Base-by-base conservation (phyloP, 2,329 filamentous ascomycete species). In the Cercospora janseana region DNA sequence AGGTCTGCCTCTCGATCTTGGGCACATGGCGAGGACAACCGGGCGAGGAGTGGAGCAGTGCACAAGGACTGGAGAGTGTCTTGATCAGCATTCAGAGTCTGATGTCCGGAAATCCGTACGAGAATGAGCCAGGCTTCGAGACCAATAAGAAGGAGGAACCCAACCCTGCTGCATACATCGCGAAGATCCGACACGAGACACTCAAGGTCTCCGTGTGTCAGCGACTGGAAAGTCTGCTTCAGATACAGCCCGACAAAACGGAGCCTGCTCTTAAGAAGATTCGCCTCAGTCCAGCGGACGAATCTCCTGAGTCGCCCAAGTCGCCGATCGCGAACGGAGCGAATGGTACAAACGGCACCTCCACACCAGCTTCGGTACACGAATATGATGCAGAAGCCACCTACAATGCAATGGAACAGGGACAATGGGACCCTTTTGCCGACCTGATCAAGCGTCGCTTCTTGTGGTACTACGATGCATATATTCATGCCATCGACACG, bases 11-110 rank as follows among this genome's bases (percentile, higher is more conserved):
- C 82, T 94, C 70, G 24, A 60, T 66, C 13, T 47, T 61, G 28
- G 94, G 91, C 51, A 98, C 93, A 66, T 98, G 93, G 93, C 81
- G 87, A 42, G 91, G 91, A 21, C 86, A 95, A 64, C 79, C 82
- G 12, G 89, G 91, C 48, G 93, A 97, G 69, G 85, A 96, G 68
- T 98, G 93, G 93, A 96, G 91, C 12, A 90, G 91, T 12, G 93
- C 92, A 1, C 93, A 97, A 68, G 92, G 93, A 5, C 76, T 98
- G 1, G 93, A 97, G 68, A 97, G 92, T 1, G 88, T 97, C 41
- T 71, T 98, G 40, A 81, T 97, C 46, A 97, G 92, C 4, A 96
- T 98, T 50, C 93, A 98, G 70, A 96, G 91, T 68, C 76, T 98
- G 35, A 91, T 98, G 86, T 95, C 90, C 1, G 73, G 82, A 21